Conservation (phyloP, 2,329 filamentous ascomycete genomes). For the Fusarium sp. region DNA sequence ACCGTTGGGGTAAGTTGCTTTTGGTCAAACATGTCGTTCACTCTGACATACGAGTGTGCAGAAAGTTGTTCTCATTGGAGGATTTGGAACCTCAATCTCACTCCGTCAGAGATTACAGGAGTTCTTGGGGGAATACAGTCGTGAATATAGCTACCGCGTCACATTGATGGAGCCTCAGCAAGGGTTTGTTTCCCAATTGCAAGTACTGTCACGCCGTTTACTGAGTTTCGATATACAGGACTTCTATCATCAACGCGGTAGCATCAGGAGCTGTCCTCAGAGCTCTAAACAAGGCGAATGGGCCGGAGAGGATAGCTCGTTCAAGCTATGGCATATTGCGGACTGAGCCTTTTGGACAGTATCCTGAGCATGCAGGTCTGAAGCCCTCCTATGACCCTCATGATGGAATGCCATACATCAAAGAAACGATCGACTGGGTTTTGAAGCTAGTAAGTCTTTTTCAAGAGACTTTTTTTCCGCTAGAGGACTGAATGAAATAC, state of each 20-base stretch:
- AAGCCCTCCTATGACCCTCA: not conserved
- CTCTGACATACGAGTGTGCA: accelerated
- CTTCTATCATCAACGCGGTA: not conserved
- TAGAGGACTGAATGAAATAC: accelerated
- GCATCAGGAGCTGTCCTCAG: not conserved
- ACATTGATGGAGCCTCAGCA: not conserved
- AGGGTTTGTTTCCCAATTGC: not conserved
- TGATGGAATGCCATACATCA: not conserved
- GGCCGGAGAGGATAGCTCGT: not conserved
- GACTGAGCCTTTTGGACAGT: not conserved
- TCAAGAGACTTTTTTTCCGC: accelerated
- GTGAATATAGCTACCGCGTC: accelerated
- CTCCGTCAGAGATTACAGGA: accelerated
- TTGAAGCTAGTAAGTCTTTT: not conserved
- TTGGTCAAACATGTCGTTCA: accelerated
- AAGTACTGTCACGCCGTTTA: too few species aligned
- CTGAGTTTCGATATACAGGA: too few species aligned
- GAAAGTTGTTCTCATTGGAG: constrained; percentile 9
- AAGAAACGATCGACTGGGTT: not conserved
- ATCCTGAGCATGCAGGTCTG: not conserved
- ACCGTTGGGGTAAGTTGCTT: accelerated
- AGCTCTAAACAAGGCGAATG: not conserved
- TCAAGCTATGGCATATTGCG: not conserved
- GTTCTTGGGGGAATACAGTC: accelerated
- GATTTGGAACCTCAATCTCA: not conserved